phyloP scores from a whole-genome alignment of 2,329 filamentous ascomycete species.

The Pseudocercospora fijiensis region DNA sequence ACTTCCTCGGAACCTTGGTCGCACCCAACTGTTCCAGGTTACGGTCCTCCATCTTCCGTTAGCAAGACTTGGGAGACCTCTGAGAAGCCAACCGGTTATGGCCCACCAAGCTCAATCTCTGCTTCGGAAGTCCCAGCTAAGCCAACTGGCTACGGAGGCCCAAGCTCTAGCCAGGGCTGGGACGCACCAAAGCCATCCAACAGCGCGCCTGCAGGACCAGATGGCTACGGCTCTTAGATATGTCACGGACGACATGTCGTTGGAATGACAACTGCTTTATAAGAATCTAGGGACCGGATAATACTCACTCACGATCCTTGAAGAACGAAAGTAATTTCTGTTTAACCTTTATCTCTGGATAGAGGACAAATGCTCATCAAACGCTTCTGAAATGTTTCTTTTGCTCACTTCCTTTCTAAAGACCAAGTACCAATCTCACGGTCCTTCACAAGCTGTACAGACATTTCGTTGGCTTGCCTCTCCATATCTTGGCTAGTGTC shows the following conservation, averaged over 20 bases:
- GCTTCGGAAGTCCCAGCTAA: background rate
- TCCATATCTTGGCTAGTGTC: background rate
- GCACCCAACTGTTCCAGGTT: background rate
- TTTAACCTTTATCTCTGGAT: background rate
- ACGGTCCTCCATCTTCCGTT: background rate
- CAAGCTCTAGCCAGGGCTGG: background rate
- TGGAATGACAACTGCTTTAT: background rate
- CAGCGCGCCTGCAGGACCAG: background rate
- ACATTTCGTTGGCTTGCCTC: background rate
- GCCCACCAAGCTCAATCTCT: background rate
- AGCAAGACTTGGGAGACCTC: background rate
- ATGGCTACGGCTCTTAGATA: background rate
- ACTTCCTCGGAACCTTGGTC: background rate
- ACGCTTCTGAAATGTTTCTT: background rate
- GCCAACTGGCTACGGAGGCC: background rate
- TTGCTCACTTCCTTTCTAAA: background rate
- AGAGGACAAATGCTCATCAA: background rate
- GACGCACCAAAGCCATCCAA: background rate
- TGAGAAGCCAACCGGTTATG: conserved; percentile 1
- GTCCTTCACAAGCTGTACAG: background rate
- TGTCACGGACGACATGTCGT: background rate
- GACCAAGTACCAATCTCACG: background rate
- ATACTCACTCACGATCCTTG: background rate
- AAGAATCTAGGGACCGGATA: background rate
- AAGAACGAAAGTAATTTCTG: background rate